These are phyloP conservation scores for Pseudoturritis turrita DNA, from an alignment of 345 rosid genomes.

Conservation along the genomic window DNA sequence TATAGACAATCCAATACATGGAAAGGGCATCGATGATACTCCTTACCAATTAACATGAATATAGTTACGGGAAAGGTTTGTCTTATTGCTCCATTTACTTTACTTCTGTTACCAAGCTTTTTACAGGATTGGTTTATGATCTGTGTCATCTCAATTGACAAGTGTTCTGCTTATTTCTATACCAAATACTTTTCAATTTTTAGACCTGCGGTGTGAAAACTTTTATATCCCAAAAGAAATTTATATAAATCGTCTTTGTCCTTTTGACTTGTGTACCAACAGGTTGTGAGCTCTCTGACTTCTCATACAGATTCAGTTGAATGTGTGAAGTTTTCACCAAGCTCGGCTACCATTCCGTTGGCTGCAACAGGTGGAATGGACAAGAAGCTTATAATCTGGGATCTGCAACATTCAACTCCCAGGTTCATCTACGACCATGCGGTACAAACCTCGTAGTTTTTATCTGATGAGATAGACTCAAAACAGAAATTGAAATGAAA, in stretches of 20 bases:
- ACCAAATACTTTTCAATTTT: not conserved
- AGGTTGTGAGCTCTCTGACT: conserved; percentile 91
- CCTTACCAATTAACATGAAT: too few species aligned
- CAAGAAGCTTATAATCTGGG: conserved; percentile 79
- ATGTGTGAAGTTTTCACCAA: too few species aligned
- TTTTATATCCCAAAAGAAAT: not conserved
- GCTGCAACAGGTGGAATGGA: conserved; percentile 91
- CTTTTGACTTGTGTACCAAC: conserved; percentile 20
- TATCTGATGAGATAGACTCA: not conserved
- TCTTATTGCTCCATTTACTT: not conserved
- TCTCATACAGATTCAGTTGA: too few species aligned
- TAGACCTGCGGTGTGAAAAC: not conserved
- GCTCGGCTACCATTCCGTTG: conserved; percentile 42
- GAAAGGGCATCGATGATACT: too few species aligned
- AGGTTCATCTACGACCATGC: conserved; percentile 68
- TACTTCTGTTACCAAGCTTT: not conserved
- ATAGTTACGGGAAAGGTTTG: conserved; percentile 74
- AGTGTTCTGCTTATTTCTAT: not conserved
- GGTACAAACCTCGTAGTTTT: conserved; percentile 37
- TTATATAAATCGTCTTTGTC: not conserved
- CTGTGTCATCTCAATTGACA: not conserved
- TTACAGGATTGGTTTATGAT: not conserved
- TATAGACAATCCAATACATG: too few species aligned
- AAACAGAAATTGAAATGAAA: not conserved
- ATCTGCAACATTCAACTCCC: conserved; percentile 61